Conservation (phyloP, 192 early-diverging fungal genomes). For the Dissophora globulifera region DNA sequence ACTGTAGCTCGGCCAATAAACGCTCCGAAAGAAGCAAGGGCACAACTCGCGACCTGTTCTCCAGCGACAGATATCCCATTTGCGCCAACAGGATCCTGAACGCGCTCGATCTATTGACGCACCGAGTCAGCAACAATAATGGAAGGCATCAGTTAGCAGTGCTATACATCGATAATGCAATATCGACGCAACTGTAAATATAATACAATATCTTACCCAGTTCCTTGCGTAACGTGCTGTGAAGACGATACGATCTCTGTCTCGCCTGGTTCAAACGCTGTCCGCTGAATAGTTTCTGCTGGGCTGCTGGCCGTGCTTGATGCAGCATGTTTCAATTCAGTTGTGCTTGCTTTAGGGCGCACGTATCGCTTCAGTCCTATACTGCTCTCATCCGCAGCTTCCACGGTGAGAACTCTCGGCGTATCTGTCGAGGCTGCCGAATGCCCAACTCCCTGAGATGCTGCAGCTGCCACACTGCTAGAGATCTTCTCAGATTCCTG, state of each 20-base stretch:
- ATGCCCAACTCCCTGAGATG: background rate
- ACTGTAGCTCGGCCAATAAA: conserved; percentile 69
- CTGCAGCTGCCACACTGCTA: too few relatives aligned
- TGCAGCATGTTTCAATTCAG: background rate
- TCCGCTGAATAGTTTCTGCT: background rate
- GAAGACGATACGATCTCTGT: background rate
- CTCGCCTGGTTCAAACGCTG: conserved; percentile 36
- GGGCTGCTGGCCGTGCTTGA: too few relatives aligned
- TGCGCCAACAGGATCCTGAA: conserved; percentile 74
- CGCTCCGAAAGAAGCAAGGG: conserved; percentile 73
- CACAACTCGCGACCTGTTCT: conserved; percentile 67
- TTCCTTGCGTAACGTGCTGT: background rate
- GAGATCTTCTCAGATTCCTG: background rate
- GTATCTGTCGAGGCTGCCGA: background rate
- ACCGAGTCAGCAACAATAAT: background rate
- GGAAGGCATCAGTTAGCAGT: too few relatives aligned
- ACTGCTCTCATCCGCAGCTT: conserved; percentile 35
- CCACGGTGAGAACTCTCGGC: conserved; percentile 11
- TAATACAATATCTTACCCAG: conserved; percentile 13
- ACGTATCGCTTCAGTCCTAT: conserved; percentile 38
- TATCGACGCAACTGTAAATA: too few relatives aligned
- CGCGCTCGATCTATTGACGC: conserved; percentile 60
- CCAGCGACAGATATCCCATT: conserved; percentile 69
- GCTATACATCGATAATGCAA: too few relatives aligned
- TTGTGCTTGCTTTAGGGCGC: background rate